These are phyloP conservation scores for Neurospora tetrasperma DNA, from an alignment of 495 filamentous ascomycete species.

Conservation along the genomic window DNA sequence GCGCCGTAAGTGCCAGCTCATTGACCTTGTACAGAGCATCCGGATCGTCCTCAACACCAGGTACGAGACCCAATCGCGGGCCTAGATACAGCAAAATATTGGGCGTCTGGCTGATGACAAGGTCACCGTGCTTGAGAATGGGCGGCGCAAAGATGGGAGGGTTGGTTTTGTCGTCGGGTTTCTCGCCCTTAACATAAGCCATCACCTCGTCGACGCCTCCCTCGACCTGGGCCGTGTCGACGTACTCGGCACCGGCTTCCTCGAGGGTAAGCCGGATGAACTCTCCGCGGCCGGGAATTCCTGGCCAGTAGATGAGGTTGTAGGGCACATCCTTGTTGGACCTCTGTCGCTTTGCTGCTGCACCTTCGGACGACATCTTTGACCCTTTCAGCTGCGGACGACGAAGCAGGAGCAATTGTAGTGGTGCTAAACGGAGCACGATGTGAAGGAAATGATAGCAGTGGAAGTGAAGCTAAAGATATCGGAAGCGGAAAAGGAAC, in stretches of 20 bases:
- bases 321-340: constrained; percentile 36
- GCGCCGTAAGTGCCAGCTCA: constrained; percentile 49
- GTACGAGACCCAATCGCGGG: constrained; percentile 40
- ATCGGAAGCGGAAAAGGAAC: not conserved
- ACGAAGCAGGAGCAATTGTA: not conserved
- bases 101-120: constrained; percentile 51
- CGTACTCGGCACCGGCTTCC: constrained; percentile 48
- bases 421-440: not conserved
- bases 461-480: not conserved
- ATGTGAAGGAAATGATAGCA: not conserved
- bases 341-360: constrained; percentile 27
- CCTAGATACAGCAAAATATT: constrained; percentile 57
- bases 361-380: constrained; percentile 8
- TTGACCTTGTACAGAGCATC: constrained; percentile 42
- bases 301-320: constrained; percentile 55
- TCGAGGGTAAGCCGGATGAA: constrained; percentile 55
- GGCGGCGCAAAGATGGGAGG: constrained; percentile 53
- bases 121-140: constrained; percentile 45
- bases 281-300: constrained; percentile 55
- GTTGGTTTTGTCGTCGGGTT: constrained; percentile 36
- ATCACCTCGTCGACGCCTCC: constrained; percentile 29
- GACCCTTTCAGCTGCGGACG: not conserved
- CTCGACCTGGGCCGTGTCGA: constrained; percentile 40
- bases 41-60: constrained; percentile 29
- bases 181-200: constrained; percentile 22